Percentiles rank a stretch among this genome's conserved stretches.
These are phyloP conservation scores for Luffa aegyptiaca DNA, from an alignment of 306 rosid species.

Conservation along the genomic window DNA sequence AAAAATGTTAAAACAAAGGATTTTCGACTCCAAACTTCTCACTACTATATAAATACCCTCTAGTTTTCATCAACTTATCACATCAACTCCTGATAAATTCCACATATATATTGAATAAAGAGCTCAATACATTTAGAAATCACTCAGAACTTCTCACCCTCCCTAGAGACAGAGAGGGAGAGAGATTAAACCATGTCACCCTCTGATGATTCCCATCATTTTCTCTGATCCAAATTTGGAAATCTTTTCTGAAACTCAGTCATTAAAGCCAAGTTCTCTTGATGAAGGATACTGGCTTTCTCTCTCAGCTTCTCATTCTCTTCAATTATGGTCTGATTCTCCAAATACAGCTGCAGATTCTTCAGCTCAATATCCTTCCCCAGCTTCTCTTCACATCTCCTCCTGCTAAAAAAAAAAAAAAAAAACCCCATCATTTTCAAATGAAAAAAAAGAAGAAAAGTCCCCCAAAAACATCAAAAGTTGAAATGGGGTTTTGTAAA, in stretches of 20 bases:
- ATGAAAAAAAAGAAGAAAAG: not conserved
- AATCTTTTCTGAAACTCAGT: constrained; percentile 25
- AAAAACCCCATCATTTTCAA: not conserved
- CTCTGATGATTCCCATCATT: not conserved
- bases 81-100: not conserved
- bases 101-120: not conserved
- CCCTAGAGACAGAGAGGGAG: not conserved
- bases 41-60: not conserved
- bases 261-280: constrained; percentile 32
- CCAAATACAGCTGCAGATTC: constrained; percentile 36
- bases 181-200: not conserved
- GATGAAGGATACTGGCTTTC: constrained; percentile 29
- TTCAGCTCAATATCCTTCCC: constrained; percentile 25
- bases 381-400: constrained; percentile 11
- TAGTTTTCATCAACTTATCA: not conserved
- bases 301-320: constrained; percentile 36
- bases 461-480: not conserved
- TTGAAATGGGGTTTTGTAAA: not conserved
- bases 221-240: constrained; percentile 13
- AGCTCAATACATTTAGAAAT: not conserved
- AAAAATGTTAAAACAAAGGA: not conserved
- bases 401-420: constrained; percentile 11
- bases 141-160: not conserved
- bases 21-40: not conserved
- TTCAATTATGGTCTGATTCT: constrained; percentile 35